phyloP scores from a whole-genome alignment of 768 basidiomycete genomes.

The Cystofilobasidium capitatum region DNA sequence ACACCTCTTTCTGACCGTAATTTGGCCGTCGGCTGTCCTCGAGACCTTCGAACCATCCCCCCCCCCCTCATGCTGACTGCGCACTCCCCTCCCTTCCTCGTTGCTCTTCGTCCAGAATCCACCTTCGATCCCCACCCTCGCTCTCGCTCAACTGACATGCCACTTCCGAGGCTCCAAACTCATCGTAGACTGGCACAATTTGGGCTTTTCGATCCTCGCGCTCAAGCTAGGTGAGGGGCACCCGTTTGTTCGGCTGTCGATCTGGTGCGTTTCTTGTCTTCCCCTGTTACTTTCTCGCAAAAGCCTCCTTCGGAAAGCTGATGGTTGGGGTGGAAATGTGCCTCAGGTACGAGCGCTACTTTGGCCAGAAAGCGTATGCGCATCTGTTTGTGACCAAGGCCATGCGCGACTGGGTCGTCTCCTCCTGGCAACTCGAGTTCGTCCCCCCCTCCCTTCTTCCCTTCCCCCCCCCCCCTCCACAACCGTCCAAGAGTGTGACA shows the following conservation, averaged over 20 bases:
- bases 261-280: conserved; percentile 47
- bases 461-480: background rate
- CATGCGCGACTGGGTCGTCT: conserved; percentile 62
- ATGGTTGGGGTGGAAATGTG: background rate
- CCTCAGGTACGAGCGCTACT: conserved; percentile 68
- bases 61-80: background rate
- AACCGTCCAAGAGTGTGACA: too few species aligned
- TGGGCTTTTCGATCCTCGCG: conserved; percentile 85
- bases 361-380: conserved; percentile 70
- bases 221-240: conserved; percentile 64
- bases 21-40: too few species aligned
- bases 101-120: conserved; percentile 66
- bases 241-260: conserved; percentile 61
- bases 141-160: conserved; percentile 66
- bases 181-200: conserved; percentile 98
- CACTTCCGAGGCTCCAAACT: conserved; percentile 64
- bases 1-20: background rate
- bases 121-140: conserved; percentile 87
- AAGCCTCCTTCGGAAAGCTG: background rate
- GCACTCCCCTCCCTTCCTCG: too few species aligned
- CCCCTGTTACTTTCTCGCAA: too few species aligned
- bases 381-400: conserved; percentile 89
- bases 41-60: background rate
- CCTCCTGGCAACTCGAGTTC: conserved; percentile 68
- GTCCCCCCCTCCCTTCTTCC: too few species aligned